phyloP scores from a whole-genome alignment of 805 yeast species.

The Millerozyma acaciae region DNA sequence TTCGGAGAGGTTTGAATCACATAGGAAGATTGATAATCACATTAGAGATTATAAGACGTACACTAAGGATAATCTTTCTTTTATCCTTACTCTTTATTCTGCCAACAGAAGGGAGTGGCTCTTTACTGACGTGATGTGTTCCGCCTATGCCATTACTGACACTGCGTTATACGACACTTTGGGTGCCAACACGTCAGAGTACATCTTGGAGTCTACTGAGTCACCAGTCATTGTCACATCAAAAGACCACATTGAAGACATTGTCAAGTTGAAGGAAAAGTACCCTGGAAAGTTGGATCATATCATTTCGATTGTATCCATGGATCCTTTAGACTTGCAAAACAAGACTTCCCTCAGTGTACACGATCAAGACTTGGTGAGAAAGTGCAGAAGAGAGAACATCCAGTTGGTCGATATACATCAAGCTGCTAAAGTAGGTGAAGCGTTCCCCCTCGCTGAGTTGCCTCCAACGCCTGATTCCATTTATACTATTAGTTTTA shows the following conservation, averaged over 20 bases:
- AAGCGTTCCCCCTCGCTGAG: conserved; percentile 28
- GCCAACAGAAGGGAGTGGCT: conserved; percentile 37
- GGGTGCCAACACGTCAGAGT: conserved; percentile 31
- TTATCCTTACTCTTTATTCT: conserved; percentile 30
- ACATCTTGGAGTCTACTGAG: conserved; percentile 30
- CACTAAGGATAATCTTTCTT: conserved; percentile 17
- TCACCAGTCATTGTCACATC: conserved; percentile 51
- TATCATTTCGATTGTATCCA: conserved; percentile 52
- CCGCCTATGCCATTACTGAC: conserved; percentile 29
- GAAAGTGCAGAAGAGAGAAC: conserved; percentile 20
- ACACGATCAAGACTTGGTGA: conserved; percentile 34
- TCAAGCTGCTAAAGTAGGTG: conserved; percentile 31
- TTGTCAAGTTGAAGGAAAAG: conserved; percentile 42
- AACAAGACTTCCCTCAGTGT: conserved; percentile 6
- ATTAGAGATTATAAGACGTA: conserved; percentile 11
- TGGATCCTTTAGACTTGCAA: conserved; percentile 37
- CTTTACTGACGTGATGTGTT: conserved; percentile 32
- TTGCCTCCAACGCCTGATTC: conserved; percentile 31
- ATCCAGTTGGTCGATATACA: conserved; percentile 30
- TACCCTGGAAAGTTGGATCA: conserved; percentile 27
- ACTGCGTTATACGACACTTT: conserved; percentile 41
- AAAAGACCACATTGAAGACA: conserved; percentile 44
- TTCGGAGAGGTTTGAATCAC: conserved; percentile 8
- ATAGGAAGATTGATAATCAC: conserved; percentile 17
- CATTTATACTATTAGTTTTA: conserved; percentile 39